Evolutionary conservation across 257 asterid species (phyloP), one percentile per base, ranked within the genome.

Genomic region (Perilla frutescens): DNA sequence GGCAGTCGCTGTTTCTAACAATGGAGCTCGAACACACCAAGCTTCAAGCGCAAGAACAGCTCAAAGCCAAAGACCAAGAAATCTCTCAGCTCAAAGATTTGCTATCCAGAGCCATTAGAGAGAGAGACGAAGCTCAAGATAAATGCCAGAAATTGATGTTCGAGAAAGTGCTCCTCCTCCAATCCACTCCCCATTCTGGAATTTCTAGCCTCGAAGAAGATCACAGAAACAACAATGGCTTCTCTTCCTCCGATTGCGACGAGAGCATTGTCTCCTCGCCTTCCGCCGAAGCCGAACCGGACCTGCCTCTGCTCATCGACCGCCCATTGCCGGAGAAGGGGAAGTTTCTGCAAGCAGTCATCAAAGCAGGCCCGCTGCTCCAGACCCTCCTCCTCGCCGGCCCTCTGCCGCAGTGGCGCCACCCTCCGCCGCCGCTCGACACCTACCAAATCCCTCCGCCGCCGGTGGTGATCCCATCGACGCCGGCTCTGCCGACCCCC

Each of bases 391-490:
- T 93, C 66, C 86, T 93, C 54, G 93, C 97, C 49, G 98, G 98
- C 3, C 96, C 96, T 10, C 82, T 93, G 47, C 98, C 98, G 1
- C 92, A 84, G 85, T 93, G 98, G 98, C 91, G 96, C 86, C 96
- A 91, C 90, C 98, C 97, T 15, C 98, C 98, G 14, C 97, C 98
- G 31, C 96, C 96, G 3, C 86, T 93, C 3, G 96, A 90, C 37
- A 32, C 88, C 12, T 80, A 81, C 47, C 93, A 89, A 70, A 91
- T 91, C 74, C 98, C 98, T 7, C 86, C 92, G 0, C 96, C 97
- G n/a, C 96, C 98, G 29, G 81, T 87, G 64, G 74, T 50, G 12
- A 55, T 86, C 4, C 87, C 88, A 20, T 20, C 26, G 26, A 20
- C 26, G 26, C 26, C 26, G 26, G 26, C 26, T 20, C 26, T 20